Evolutionary conservation across 139 green algal genomes (phyloP).

Genomic region (Gonium pectorale): DNA sequence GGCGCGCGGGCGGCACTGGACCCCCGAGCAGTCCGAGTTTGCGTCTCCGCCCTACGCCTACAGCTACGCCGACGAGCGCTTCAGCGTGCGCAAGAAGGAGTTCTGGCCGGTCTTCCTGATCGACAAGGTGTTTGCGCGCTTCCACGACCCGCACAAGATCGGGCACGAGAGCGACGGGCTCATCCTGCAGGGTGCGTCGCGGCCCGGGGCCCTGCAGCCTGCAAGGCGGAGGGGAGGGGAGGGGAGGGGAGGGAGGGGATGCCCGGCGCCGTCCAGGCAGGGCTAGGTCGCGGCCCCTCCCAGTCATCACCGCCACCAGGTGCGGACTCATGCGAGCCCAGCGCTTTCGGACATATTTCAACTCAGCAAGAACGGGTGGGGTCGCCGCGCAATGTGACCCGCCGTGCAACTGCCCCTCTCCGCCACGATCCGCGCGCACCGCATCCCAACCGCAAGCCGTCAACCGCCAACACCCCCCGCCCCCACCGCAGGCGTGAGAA

Average conservation of each 20-base stretch:
- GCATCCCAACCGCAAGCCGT: too few relatives aligned
- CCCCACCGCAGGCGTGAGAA: not conserved
- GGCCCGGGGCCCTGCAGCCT: not conserved
- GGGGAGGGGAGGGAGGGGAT: not conserved
- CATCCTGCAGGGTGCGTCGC: conserved; percentile 84
- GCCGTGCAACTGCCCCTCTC: too few relatives aligned
- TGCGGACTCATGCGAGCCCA: too few relatives aligned
- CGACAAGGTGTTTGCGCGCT: conserved; percentile 58
- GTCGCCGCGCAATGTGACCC: too few relatives aligned
- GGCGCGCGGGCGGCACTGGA: conserved; percentile 6
- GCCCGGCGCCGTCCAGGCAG: too few relatives aligned
- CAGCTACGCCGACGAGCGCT: conserved; percentile 74
- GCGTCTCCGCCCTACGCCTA: conserved; percentile 56
- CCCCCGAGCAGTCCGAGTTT: conserved; percentile 42
- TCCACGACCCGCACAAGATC: conserved; percentile 79
- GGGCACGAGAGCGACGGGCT: conserved; percentile 95
- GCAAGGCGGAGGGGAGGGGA: not conserved
- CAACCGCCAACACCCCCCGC: too few relatives aligned
- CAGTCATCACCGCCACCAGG: too few relatives aligned
- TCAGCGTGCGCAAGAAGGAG: conserved; percentile 87
- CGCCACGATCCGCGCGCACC: too few relatives aligned
- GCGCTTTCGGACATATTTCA: too few relatives aligned
- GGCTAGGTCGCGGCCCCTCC: too few relatives aligned
- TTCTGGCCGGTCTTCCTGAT: conserved; percentile 88
- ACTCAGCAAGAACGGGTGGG: too few relatives aligned